Percentiles rank a stretch among this genome's conserved stretches.
phyloP scores from a whole-genome alignment of 768 basidiomycete species.

The Nidularia pulvinata region DNA sequence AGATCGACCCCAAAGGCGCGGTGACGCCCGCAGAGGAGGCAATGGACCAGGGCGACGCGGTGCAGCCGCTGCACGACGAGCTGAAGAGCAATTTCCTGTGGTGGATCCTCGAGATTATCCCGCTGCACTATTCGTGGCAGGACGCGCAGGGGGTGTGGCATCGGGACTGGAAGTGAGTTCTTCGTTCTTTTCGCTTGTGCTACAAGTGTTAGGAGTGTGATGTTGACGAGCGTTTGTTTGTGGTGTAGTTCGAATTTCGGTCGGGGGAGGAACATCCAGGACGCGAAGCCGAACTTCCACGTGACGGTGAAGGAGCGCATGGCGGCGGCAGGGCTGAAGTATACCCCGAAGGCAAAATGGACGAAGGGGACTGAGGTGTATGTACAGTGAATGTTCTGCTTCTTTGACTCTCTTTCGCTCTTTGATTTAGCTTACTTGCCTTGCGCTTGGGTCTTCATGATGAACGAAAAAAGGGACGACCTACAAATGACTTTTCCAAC shows the following conservation, averaged over 20 bases:
- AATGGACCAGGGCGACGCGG: conserved; percentile 32
- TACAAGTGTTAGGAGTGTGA: neutral
- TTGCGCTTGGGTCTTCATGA: no score
- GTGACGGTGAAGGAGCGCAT: conserved; percentile 61
- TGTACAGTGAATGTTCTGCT: conserved; percentile 17
- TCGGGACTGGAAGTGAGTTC: conserved; percentile 48
- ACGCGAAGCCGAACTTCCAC: conserved; percentile 56
- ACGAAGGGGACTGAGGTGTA: conserved; percentile 44
- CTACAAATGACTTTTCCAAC: no score
- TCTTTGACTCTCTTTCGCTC: neutral
- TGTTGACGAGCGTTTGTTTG: neutral
- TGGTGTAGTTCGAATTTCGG: conserved; percentile 53
- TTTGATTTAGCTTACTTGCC: no score
- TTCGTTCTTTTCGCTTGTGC: neutral
- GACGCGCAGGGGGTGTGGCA: conserved; percentile 56
- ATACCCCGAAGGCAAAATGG: conserved; percentile 60
- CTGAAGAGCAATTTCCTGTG: conserved; percentile 44
- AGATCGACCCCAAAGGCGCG: conserved; percentile 4
- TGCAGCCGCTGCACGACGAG: conserved; percentile 55
- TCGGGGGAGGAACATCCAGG: conserved; percentile 49
- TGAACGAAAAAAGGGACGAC: no score
- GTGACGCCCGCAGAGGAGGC: conserved; percentile 6
- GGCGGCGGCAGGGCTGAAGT: conserved; percentile 38
- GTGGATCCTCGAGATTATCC: conserved; percentile 77
- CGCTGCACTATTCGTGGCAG: conserved; percentile 53